Conservation (phyloP, 2,329 filamentous ascomycete genomes). For the Talaromyces piceae region DNA sequence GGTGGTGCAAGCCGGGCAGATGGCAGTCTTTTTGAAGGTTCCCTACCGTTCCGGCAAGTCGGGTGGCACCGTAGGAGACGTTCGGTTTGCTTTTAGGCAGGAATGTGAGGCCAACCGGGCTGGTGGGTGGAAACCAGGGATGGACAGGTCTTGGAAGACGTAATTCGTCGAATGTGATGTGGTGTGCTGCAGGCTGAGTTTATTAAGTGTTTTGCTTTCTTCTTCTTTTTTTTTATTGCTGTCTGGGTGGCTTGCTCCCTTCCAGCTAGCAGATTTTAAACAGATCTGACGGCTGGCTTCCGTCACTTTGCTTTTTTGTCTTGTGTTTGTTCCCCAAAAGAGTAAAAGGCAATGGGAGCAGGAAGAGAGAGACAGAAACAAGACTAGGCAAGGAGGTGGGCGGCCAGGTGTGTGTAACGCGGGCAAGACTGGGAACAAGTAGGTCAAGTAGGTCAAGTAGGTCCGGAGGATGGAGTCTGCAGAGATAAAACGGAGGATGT, state of each 20-base stretch:
- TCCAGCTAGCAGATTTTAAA: background rate
- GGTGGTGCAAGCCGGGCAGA: conserved; percentile 22
- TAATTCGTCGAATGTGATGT: background rate
- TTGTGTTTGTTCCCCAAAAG: background rate
- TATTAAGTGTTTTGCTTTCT: background rate
- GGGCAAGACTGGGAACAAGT: background rate
- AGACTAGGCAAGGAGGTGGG: background rate
- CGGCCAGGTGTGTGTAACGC: background rate
- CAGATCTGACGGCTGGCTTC: background rate
- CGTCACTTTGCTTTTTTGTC: background rate
- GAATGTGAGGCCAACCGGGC: conserved; percentile 23
- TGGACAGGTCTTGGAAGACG: background rate
- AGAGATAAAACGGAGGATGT: background rate
- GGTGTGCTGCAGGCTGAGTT: background rate
- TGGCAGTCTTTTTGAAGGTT: conserved; percentile 28
- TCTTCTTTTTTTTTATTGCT: background rate
- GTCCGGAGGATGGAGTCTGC: background rate
- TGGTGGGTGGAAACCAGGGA: conserved; percentile 1
- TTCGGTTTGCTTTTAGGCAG: conserved; percentile 22
- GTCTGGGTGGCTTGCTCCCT: no score
- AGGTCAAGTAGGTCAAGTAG: no score
- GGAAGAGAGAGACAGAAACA: background rate
- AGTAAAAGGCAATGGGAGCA: no score
- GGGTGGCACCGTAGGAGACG: conserved; percentile 10
- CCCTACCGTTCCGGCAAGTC: conserved; percentile 10